Evolutionary conservation across 2,329 filamentous ascomycete species (phyloP).

Genomic region (Fusarium redolens): DNA sequence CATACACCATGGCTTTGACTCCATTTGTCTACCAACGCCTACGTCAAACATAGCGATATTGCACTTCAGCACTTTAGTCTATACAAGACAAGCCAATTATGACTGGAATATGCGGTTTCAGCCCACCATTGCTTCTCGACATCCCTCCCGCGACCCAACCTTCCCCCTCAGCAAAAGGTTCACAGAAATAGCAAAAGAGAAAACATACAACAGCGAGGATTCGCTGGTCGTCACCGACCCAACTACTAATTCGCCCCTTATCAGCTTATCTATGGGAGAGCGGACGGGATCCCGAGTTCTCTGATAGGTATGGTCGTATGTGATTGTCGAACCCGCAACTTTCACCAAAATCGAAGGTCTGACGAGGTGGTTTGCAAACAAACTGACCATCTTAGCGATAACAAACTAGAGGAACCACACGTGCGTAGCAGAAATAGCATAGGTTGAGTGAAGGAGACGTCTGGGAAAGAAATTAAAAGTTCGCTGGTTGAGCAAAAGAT

Average conservation of each 20-base stretch:
- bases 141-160: neutral
- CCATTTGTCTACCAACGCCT: neutral
- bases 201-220: conserved; percentile 20
- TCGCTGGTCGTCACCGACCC: conserved; percentile 24
- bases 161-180: neutral
- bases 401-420: neutral
- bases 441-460: accelerated
- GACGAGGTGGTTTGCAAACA: too few species aligned
- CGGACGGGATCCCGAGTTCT: conserved; percentile 11
- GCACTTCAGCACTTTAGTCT: too few species aligned
- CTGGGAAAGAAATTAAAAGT: neutral
- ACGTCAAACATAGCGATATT: neutral
- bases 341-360: accelerated
- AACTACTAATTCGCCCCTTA: conserved; percentile 18
- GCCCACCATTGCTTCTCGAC: neutral
- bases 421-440: accelerated
- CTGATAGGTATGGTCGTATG: conserved; percentile 9
- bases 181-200: neutral
- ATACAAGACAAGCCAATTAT: neutral
- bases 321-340: neutral
- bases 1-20: neutral
- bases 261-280: conserved; percentile 13
- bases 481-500: neutral
- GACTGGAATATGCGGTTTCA: neutral
- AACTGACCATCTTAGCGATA: too few species aligned